A percentile compares a stretch with the other conserved stretches of the same genome.
Conservation (phyloP, 495 filamentous ascomycete species). For the Physcia stellaris region DNA sequence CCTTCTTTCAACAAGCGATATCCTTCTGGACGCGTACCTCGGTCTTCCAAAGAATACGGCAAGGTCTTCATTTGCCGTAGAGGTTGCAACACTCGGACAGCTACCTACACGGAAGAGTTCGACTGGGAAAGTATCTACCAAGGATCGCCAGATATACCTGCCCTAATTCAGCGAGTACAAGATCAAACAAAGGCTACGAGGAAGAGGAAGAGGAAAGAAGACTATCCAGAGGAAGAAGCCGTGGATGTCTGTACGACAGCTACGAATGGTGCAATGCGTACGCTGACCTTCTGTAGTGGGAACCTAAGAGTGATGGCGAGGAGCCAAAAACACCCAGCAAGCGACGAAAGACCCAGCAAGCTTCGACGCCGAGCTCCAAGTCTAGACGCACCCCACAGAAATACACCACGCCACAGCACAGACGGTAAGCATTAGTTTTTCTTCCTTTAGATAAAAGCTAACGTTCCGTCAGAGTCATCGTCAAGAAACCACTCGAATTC, state of each 20-base stretch:
- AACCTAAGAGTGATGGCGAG: constrained; percentile 22
- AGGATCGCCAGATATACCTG: constrained; percentile 46
- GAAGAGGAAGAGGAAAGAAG: constrained; percentile 36
- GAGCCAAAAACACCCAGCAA: constrained; percentile 46
- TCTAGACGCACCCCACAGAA: constrained; percentile 38
- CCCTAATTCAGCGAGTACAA: constrained; percentile 50
- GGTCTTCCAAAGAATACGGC: constrained; percentile 59
- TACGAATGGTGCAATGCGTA: neutral
- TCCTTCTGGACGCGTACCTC: constrained; percentile 63
- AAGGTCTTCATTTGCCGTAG: constrained; percentile 85
- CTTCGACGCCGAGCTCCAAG: constrained; percentile 44
- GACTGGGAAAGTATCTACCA: constrained; percentile 75
- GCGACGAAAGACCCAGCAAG: constrained; percentile 32
- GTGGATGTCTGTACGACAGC: too few species aligned
- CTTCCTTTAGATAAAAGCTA: constrained; percentile 1
- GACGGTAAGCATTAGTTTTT: constrained; percentile 32
- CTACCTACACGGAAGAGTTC: constrained; percentile 88
- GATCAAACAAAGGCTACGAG: constrained; percentile 57
- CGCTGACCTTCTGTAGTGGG: constrained; percentile 2
- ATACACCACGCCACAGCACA: constrained; percentile 59
- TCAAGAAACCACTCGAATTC: constrained; percentile 90
- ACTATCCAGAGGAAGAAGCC: constrained; percentile 32
- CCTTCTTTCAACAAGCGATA: constrained; percentile 50
- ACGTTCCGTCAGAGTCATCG: constrained; percentile 40
- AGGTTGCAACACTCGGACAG: constrained; percentile 75